These are phyloP conservation scores for Salisapilia sapeloensis DNA, from an alignment of 352 stramenopile genomes.

Conservation along the genomic window DNA sequence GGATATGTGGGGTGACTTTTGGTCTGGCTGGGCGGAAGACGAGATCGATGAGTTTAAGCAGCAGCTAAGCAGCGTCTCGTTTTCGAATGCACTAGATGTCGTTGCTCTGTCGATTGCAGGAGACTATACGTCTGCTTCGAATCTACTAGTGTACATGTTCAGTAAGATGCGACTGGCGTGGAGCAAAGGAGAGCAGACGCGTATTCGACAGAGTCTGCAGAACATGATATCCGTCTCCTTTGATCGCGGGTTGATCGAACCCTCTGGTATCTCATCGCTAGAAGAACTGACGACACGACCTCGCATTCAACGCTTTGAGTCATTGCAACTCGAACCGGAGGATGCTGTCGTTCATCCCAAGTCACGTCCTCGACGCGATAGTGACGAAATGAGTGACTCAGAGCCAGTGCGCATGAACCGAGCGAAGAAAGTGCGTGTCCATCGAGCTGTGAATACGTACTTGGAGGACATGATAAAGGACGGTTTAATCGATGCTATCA, in stretches of 20 bases:
- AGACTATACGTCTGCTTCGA: slow-evolving; percentile 55
- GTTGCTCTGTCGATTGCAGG: slow-evolving; percentile 66
- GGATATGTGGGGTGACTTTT: slow-evolving; percentile 74
- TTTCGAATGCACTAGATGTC: slow-evolving; percentile 55
- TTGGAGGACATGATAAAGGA: slow-evolving; percentile 76
- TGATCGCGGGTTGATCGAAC: slow-evolving; percentile 57
- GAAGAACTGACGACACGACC: slow-evolving; percentile 52
- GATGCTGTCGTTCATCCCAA: slow-evolving; percentile 33
- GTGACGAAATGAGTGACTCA: slow-evolving; percentile 30
- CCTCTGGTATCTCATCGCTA: slow-evolving; percentile 39
- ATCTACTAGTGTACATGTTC: slow-evolving; percentile 66
- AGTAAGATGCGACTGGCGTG: slow-evolving; percentile 69
- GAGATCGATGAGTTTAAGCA: slow-evolving; percentile 67
- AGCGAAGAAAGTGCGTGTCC: slow-evolving; percentile 42
- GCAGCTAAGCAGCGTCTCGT: slow-evolving; percentile 57
- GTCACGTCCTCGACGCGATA: slow-evolving; percentile 25
- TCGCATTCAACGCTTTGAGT: slow-evolving; percentile 49
- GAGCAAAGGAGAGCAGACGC: slow-evolving; percentile 71
- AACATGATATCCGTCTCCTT: slow-evolving; percentile 73
- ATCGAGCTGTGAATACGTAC: slow-evolving; percentile 66
- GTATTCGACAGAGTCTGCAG: slow-evolving; percentile 70
- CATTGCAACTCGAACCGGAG: slow-evolving; percentile 36
- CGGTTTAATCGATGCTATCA: slow-evolving; percentile 50
- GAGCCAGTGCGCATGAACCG: slow-evolving; percentile 40
- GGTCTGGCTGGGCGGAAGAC: slow-evolving; percentile 72